Conservation (phyloP, 2,329 filamentous ascomycete genomes). For the Aureobasidium lini region DNA sequence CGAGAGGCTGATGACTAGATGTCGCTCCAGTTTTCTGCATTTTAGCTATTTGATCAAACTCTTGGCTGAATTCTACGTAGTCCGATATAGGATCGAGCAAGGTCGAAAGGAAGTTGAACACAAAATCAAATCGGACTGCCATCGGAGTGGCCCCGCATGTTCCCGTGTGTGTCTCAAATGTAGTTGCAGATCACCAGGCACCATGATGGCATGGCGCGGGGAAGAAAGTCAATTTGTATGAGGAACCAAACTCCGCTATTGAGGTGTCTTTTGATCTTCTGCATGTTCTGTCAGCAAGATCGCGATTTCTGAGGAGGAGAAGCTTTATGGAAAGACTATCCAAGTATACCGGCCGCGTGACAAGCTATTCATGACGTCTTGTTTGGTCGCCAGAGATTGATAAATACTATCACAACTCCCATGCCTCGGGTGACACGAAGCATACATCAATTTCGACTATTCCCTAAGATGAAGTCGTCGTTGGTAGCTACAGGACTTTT, state of each 20-base stretch:
- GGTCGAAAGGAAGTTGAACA: neutral
- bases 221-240: constrained; percentile 6
- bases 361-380: neutral
- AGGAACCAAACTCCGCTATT: neutral
- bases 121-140: neutral
- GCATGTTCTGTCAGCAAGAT: neutral
- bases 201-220: constrained; percentile 11
- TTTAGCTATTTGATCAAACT: neutral
- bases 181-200: neutral
- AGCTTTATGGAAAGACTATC: neutral
- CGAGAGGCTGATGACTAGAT: constrained; percentile 20
- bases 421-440: neutral
- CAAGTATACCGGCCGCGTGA: constrained; percentile 1
- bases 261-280: neutral
- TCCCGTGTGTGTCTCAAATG: neutral
- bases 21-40: neutral
- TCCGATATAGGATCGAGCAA: neutral
- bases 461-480: neutral
- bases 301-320: neutral
- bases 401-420: neutral
- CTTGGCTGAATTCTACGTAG: too few relatives aligned
- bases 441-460: neutral
- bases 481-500: neutral
- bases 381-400: neutral
- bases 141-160: neutral